phyloP scores from a whole-genome alignment of 2,329 filamentous ascomycete species.

The Aspergillus proliferans region DNA sequence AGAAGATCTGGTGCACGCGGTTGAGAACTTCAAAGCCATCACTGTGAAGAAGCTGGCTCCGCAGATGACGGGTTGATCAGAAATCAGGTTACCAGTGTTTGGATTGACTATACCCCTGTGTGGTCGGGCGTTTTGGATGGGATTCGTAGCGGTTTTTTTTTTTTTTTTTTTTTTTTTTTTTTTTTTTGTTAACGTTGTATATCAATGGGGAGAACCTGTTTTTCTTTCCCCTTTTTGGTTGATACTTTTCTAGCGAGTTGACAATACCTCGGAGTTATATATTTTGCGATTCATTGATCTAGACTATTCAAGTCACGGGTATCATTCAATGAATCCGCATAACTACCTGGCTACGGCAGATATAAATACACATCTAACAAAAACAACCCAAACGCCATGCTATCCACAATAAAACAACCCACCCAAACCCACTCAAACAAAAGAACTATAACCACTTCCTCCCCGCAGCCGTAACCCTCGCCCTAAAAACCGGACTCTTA shows the following conservation, averaged over 20 bases:
- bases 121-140: constrained; percentile 4
- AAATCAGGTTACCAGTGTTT: constrained; percentile 11
- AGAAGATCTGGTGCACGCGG: constrained; percentile 35
- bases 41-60: constrained; percentile 40
- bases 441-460: constrained; percentile 73
- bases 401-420: constrained; percentile 5
- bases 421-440: constrained; percentile 1
- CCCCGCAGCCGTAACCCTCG: constrained; percentile 75
- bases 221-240: no score
- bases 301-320: no score
- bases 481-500: constrained; percentile 76
- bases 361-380: background rate
- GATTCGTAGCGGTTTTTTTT: background rate
- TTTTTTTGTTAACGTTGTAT: constrained; percentile 1
- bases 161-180: background rate
- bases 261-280: background rate
- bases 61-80: constrained; percentile 27
- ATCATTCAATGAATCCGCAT: background rate
- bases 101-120: constrained; percentile 5
- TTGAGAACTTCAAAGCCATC: constrained; percentile 37
- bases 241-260: constrained; percentile 1
- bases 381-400: constrained; percentile 16
- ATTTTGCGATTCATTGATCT: no score
- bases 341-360: no score
- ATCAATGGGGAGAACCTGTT: no score